Evolutionary conservation across 495 filamentous ascomycete species (phyloP).

Genomic region (Hypoxylon intermedium): DNA sequence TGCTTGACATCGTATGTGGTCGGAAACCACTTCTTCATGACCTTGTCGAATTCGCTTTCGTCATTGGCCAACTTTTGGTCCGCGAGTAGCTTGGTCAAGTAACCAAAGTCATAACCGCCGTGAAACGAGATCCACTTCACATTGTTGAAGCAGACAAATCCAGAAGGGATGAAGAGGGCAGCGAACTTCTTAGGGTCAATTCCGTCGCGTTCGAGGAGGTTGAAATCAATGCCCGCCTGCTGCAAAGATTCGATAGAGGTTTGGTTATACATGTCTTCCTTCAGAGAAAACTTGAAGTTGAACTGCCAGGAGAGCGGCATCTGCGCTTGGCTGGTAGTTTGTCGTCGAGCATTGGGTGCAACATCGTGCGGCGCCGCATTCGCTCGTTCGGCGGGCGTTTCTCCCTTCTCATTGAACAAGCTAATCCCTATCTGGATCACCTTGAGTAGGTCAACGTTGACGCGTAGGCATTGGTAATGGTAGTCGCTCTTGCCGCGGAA

Average conservation of each 20-base stretch:
- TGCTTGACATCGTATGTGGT: constrained; percentile 95
- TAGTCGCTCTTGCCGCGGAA: constrained; percentile 96
- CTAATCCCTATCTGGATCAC: constrained; percentile 97
- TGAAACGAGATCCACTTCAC: constrained; percentile 97
- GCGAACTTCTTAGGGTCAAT: constrained; percentile 91
- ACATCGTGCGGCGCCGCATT: constrained; percentile 62
- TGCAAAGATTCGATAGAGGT: constrained; percentile 87
- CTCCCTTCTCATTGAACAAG: constrained; percentile 85
- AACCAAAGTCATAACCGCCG: constrained; percentile 98
- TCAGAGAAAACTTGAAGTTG: constrained; percentile 95
- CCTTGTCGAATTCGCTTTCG: constrained; percentile 82
- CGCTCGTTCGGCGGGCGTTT: constrained; percentile 74
- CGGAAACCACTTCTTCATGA: constrained; percentile 90
- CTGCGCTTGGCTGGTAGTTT: constrained; percentile 62
- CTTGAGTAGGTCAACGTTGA: constrained; percentile 95
- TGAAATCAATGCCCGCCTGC: constrained; percentile 87
- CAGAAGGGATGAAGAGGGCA: constrained; percentile 85
- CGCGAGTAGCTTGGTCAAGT: constrained; percentile 89
- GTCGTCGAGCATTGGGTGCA: constrained; percentile 47
- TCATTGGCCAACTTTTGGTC: constrained; percentile 81
- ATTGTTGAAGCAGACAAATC: constrained; percentile 84
- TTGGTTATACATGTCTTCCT: constrained; percentile 95
- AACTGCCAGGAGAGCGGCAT: constrained; percentile 96
- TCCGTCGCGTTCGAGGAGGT: constrained; percentile 80
- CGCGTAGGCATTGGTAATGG: constrained; percentile 96